Conservation (phyloP, 345 rosid species). For the Brassica juncea region DNA sequence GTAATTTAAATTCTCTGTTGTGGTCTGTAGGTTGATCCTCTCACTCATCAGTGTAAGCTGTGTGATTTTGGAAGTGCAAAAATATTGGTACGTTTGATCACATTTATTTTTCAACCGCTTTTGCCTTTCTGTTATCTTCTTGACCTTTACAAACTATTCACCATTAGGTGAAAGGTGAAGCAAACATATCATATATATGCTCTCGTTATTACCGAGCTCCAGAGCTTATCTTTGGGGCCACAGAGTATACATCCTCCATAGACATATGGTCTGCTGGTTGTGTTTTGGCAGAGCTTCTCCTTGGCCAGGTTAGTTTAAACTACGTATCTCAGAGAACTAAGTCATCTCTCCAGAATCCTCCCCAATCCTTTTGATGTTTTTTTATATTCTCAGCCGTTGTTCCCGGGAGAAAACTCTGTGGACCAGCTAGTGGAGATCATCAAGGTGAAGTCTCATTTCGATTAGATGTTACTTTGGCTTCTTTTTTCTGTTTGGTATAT, state of each 20-base stretch:
- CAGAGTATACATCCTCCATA: constrained; percentile 75
- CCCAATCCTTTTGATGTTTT: constrained; percentile 3
- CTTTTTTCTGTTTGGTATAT: constrained; percentile 2
- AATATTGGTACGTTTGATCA: constrained; percentile 46
- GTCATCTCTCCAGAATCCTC: background rate
- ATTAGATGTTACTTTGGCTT: background rate
- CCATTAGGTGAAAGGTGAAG: constrained; percentile 72
- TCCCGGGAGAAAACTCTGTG: constrained; percentile 83
- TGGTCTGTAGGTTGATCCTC: constrained; percentile 69
- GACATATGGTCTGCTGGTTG: constrained; percentile 97
- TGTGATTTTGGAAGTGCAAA: constrained; percentile 91
- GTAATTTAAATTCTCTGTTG: constrained; percentile 6
- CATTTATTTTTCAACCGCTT: too few species aligned
- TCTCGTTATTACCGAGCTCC: constrained; percentile 91
- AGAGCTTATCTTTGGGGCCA: constrained; percentile 81
- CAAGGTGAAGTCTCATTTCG: constrained; percentile 43
- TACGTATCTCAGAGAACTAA: too few species aligned
- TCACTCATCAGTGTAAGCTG: constrained; percentile 79
- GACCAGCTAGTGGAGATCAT: constrained; percentile 89
- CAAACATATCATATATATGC: constrained; percentile 81
- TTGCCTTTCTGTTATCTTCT: too few species aligned
- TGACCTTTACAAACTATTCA: too few species aligned
- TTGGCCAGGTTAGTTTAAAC: constrained; percentile 61
- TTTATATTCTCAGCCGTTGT: constrained; percentile 53
- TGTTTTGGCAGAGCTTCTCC: constrained; percentile 85